These are phyloP conservation scores for Lactarius trivialis DNA, from an alignment of 768 basidiomycete species.

Conservation along the genomic window DNA sequence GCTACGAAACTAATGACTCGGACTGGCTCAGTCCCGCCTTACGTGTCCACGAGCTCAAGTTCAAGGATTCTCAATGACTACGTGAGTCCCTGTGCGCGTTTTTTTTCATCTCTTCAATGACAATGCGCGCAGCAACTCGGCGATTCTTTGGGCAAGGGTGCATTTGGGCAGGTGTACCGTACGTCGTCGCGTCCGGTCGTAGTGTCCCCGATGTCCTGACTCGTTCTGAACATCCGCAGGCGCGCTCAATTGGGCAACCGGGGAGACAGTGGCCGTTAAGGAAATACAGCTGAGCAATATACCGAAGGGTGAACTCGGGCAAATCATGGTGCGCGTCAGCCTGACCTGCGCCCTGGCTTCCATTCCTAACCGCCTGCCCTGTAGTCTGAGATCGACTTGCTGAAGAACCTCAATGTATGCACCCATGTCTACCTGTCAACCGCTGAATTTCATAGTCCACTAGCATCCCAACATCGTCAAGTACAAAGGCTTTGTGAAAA, in stretches of 20 bases:
- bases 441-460: not conserved
- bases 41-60: slow-evolving; percentile 13
- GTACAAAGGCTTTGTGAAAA: slow-evolving; percentile 97
- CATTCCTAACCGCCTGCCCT: not conserved
- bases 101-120: not conserved
- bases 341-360: not conserved
- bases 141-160: slow-evolving; percentile 93
- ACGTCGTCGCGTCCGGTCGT: slow-evolving; percentile 32
- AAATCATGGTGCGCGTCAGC: slow-evolving; percentile 78
- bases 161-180: slow-evolving; percentile 97
- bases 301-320: slow-evolving; percentile 85
- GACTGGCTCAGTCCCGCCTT: slow-evolving; percentile 15
- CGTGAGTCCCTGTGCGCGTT: not conserved
- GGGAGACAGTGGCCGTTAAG: slow-evolving; percentile 98
- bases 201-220: not conserved
- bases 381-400: slow-evolving; percentile 92
- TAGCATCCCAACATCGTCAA: slow-evolving; percentile 98
- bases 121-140: slow-evolving; percentile 71
- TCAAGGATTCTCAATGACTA: slow-evolving; percentile 23
- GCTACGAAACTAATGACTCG: slow-evolving; percentile 14
- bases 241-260: slow-evolving; percentile 90
- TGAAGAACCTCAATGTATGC: slow-evolving; percentile 91
- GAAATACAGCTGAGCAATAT: slow-evolving; percentile 94
- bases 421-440: not conserved
- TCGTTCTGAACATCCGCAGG: slow-evolving; percentile 39